Conservation (phyloP, 2,329 filamentous ascomycete species). For the Sordariomycetes sp. region DNA sequence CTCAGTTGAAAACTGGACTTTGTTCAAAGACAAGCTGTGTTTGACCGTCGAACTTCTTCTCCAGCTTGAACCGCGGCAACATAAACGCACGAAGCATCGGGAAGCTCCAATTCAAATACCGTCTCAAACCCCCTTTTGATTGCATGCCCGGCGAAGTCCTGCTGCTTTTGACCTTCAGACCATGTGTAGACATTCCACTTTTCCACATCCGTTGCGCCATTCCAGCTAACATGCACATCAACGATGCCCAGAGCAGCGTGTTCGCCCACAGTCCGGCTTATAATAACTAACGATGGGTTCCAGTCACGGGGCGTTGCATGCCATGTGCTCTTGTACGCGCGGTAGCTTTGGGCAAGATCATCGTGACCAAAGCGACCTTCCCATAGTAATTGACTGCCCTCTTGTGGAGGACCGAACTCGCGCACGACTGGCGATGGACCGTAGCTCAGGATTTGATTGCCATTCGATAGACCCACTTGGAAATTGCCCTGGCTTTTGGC, state of each 20-base stretch:
- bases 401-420: constrained; percentile 12
- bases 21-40: no score
- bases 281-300: constrained; percentile 7
- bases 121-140: constrained; percentile 12
- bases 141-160: constrained; percentile 3
- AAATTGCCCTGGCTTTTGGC: constrained; percentile 10
- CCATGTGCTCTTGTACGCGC: constrained; percentile 13
- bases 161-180: not conserved
- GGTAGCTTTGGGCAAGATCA: constrained; percentile 10
- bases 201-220: constrained; percentile 15
- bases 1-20: no score
- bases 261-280: constrained; percentile 4
- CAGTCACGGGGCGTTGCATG: constrained; percentile 9
- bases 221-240: constrained; percentile 13
- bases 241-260: not conserved
- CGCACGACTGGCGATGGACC: constrained; percentile 12
- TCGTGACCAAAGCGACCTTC: constrained; percentile 13
- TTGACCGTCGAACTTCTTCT: no score
- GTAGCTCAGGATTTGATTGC: constrained; percentile 12
- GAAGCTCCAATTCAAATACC: constrained; percentile 10
- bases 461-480: constrained; percentile 9
- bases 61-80: no score
- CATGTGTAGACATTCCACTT: constrained; percentile 12
- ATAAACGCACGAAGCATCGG: not conserved
- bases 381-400: constrained; percentile 10